phyloP scores from a whole-genome alignment of 768 basidiomycete species.

The Pisolithus marmoratus region DNA sequence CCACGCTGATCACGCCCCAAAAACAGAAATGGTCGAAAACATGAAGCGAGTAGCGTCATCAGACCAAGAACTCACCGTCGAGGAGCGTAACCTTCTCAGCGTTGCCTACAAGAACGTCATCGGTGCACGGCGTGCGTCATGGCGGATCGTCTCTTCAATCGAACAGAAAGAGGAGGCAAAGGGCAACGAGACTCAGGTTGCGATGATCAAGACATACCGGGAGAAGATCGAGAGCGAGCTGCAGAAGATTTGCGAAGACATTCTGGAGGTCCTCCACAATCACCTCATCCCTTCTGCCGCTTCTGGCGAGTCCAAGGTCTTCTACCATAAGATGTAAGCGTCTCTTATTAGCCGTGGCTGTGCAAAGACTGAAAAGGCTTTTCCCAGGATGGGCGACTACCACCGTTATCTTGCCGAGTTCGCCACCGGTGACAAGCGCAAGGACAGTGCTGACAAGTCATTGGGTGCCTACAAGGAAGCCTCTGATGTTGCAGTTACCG shows the following conservation, averaged over 20 bases:
- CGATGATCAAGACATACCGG: slow-evolving; percentile 97
- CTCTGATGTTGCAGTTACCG: slow-evolving; percentile 92
- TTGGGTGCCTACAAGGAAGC: slow-evolving; percentile 97
- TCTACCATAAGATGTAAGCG: slow-evolving; percentile 98
- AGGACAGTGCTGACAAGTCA: slow-evolving; percentile 95
- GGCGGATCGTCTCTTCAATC: slow-evolving; percentile 97
- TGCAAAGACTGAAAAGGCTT: slow-evolving; percentile 10
- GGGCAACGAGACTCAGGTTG: slow-evolving; percentile 92
- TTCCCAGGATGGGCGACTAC: slow-evolving; percentile 93
- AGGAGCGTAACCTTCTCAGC: slow-evolving; percentile 96
- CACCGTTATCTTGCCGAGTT: slow-evolving; percentile 99
- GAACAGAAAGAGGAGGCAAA: slow-evolving; percentile 99
- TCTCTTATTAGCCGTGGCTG: neutral
- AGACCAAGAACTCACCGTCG: slow-evolving; percentile 96
- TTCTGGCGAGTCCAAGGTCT: slow-evolving; percentile 95
- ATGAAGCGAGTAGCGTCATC: slow-evolving; percentile 99
- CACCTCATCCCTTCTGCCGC: slow-evolving; percentile 97
- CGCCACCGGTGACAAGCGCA: slow-evolving; percentile 95
- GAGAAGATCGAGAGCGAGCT: slow-evolving; percentile 97
- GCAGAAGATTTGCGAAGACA: slow-evolving; percentile 97
- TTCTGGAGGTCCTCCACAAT: slow-evolving; percentile 94
- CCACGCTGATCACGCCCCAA: slow-evolving; percentile 4
- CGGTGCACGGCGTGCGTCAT: slow-evolving; percentile 95
- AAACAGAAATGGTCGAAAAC: slow-evolving; percentile 93
- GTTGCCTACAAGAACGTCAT: slow-evolving; percentile 99